These are phyloP conservation scores for Cyclotella sp. DNA, from an alignment of 108 stramenopile genomes.

Conservation along the genomic window DNA sequence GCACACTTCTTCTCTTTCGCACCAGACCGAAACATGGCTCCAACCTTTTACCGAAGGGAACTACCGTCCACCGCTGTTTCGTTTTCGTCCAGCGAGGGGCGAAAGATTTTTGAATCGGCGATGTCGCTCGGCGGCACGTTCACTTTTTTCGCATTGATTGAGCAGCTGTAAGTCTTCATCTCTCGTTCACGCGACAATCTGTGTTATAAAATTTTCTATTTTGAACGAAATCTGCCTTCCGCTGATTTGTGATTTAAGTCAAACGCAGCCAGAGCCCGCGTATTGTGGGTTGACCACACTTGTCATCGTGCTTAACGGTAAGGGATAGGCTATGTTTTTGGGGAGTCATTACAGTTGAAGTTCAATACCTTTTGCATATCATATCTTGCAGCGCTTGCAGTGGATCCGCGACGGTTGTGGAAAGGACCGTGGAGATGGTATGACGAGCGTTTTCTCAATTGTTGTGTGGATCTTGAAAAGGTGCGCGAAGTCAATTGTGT, in stretches of 20 bases:
- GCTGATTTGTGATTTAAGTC: constrained; percentile 9
- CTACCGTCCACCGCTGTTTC: constrained; percentile 70
- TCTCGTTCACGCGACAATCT: neutral
- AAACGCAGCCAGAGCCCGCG: constrained; percentile 91
- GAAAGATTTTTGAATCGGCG: constrained; percentile 57
- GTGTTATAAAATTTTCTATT: neutral
- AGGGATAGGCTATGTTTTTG: neutral
- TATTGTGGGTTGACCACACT: constrained; percentile 95
- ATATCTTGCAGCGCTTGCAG: constrained; percentile 63
- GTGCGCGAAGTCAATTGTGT: constrained; percentile 16
- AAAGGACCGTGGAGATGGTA: constrained; percentile 98
- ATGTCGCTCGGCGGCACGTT: constrained; percentile 35
- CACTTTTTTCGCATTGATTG: constrained; percentile 75
- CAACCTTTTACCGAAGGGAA: constrained; percentile 64
- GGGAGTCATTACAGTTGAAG: neutral
- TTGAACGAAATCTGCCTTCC: constrained; percentile 8
- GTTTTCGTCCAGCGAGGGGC: constrained; percentile 67
- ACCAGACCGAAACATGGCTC: neutral
- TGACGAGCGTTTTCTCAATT: constrained; percentile 91
- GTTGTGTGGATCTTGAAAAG: constrained; percentile 78
- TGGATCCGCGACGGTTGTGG: constrained; percentile 92
- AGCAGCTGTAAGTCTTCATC: constrained; percentile 61
- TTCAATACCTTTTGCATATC: neutral
- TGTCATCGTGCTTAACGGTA: constrained; percentile 89
- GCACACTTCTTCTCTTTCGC: neutral